These are phyloP conservation scores for Starmerella bacillaris DNA, from an alignment of 805 yeast species.

Conservation along the genomic window DNA sequence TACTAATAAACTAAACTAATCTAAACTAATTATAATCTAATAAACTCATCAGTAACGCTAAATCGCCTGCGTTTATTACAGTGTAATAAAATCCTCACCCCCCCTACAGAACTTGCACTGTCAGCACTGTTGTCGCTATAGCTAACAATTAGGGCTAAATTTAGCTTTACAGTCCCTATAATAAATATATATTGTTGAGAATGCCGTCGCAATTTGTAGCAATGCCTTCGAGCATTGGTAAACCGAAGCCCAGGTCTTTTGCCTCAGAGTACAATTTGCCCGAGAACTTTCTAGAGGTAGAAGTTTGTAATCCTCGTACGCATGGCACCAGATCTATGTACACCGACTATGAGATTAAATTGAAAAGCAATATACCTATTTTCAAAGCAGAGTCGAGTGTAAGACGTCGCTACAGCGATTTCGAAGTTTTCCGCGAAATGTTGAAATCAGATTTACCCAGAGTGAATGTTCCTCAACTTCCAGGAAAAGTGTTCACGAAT, in stretches of 20 bases:
- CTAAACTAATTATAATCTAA: too few relatives aligned
- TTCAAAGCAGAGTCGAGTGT: conserved; percentile 51
- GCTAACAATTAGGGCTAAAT: too few relatives aligned
- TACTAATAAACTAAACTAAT: too few relatives aligned
- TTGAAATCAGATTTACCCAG: conserved; percentile 59
- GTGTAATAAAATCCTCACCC: too few relatives aligned
- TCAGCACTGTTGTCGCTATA: too few relatives aligned
- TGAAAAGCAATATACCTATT: conserved; percentile 82
- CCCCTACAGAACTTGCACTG: too few relatives aligned
- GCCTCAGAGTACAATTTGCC: conserved; percentile 85
- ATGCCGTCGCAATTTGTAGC: conserved; percentile 20
- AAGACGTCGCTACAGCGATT: conserved; percentile 77
- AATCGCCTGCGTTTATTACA: too few relatives aligned
- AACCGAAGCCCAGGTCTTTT: conserved; percentile 3
- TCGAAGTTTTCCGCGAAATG: conserved; percentile 59
- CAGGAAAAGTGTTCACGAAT: conserved; percentile 69
- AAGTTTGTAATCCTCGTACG: conserved; percentile 65
- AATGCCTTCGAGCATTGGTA: conserved; percentile 18
- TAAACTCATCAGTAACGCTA: too few relatives aligned
- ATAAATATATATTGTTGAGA: not conserved
- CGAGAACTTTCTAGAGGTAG: conserved; percentile 82
- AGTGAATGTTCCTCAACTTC: conserved; percentile 71
- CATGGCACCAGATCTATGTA: conserved; percentile 54
- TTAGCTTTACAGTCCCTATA: not conserved
- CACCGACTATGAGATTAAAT: conserved; percentile 81